Conservation (phyloP, 331 rosid species). For the Erythrophleum ivorense region DNA sequence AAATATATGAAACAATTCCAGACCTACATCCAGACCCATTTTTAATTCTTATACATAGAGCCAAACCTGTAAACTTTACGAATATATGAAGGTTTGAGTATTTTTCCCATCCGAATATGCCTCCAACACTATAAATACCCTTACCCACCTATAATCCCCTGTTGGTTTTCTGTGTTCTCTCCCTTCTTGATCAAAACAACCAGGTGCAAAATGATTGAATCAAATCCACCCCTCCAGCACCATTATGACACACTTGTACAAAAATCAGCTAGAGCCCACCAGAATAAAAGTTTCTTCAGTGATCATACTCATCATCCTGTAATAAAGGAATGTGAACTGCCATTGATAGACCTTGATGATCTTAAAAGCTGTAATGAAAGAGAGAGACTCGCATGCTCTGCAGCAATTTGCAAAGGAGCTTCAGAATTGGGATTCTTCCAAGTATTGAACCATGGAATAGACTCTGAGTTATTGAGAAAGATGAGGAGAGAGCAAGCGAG, state of each 20-base stretch:
- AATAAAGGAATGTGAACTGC: constrained; percentile 70
- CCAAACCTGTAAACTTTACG: no score
- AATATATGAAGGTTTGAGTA: no score
- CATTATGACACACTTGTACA: constrained; percentile 58
- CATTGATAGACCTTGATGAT: constrained; percentile 77
- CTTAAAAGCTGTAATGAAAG: constrained; percentile 48
- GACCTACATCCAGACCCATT: neutral
- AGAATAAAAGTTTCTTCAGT: constrained; percentile 26
- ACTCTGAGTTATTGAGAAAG: constrained; percentile 53
- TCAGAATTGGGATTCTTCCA: constrained; percentile 95
- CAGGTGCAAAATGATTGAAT: constrained; percentile 52
- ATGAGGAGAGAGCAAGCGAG: constrained; percentile 75
- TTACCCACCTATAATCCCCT: constrained; percentile 38
- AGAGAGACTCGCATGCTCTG: constrained; percentile 58
- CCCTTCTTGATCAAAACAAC: constrained; percentile 32
- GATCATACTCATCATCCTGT: constrained; percentile 31
- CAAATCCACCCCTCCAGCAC: constrained; percentile 77
- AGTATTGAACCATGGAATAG: constrained; percentile 84
- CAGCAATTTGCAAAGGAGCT: constrained; percentile 69
- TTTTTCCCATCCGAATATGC: no score
- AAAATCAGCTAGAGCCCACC: constrained; percentile 39
- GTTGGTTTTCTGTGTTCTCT: constrained; percentile 23
- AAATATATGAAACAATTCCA: neutral
- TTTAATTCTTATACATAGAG: neutral
- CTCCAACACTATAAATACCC: constrained; percentile 51